These are phyloP conservation scores for Thraustochytrium striatum DNA, from an alignment of 352 stramenopile species.

Conservation along the genomic window DNA sequence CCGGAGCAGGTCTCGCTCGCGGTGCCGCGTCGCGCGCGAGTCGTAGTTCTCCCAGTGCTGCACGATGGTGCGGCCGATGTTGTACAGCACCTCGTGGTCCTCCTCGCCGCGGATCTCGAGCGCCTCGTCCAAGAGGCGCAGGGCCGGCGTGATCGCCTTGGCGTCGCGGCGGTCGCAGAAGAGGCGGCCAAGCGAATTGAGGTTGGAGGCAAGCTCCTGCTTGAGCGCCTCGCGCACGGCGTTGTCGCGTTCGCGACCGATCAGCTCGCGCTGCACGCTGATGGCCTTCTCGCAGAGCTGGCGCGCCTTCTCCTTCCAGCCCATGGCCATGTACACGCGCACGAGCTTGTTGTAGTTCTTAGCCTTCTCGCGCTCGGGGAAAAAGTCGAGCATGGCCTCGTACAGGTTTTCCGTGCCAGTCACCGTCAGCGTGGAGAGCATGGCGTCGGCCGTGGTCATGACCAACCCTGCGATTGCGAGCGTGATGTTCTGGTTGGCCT, in stretches of 20 bases:
- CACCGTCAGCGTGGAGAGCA: not conserved
- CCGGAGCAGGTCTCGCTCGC: not conserved
- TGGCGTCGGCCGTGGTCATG: conserved; percentile 30
- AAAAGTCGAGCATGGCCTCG: conserved; percentile 15
- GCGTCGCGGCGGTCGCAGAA: not conserved
- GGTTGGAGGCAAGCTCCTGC: conserved; percentile 19
- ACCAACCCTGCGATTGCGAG: not conserved
- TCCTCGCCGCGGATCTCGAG: not conserved
- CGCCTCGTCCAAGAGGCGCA: no score
- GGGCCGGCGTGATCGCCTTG: not conserved
- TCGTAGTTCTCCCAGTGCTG: conserved; percentile 1
- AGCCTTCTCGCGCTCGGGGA: not conserved
- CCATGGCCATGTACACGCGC: not conserved
- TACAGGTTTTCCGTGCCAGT: not conserved
- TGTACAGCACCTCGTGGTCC: conserved; percentile 19
- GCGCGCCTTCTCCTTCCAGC: not conserved
- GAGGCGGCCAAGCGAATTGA: conserved; percentile 8
- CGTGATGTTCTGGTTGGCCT: conserved; percentile 6
- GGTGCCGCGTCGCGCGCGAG: not conserved
- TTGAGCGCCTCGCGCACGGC: not conserved
- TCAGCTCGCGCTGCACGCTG: not conserved
- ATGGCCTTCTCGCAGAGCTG: not conserved
- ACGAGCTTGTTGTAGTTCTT: conserved; percentile 13
- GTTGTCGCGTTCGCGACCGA: not conserved
- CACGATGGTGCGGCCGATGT: conserved; percentile 17